Evolutionary conservation across 2,329 filamentous ascomycete species (phyloP).

Genomic region (Keithomyces neogunnii): DNA sequence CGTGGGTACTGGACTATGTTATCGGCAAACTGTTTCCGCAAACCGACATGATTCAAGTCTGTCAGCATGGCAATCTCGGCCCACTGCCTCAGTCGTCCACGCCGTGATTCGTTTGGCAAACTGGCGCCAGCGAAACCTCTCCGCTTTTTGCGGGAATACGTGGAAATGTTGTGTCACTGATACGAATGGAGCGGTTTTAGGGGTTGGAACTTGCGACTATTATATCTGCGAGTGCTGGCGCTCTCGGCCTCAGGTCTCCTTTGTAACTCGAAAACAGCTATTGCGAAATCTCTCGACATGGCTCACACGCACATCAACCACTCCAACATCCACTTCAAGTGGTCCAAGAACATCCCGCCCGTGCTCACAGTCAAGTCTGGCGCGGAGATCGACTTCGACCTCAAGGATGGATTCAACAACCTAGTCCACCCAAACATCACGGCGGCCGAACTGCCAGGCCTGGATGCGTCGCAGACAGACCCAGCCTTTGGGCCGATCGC

Average conservation of each 20-base stretch:
- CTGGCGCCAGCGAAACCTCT: too few species aligned
- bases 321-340: constrained; percentile 34
- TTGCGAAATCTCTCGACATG: constrained; percentile 3
- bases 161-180: too few species aligned
- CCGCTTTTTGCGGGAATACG: too few species aligned
- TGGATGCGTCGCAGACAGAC: constrained; percentile 33
- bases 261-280: not conserved
- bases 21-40: too few species aligned
- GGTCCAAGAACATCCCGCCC: constrained; percentile 36
- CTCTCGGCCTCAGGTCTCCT: not conserved
- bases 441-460: constrained; percentile 27
- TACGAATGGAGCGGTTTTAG: too few species aligned
- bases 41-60: too few species aligned
- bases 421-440: constrained; percentile 36
- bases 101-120: too few species aligned
- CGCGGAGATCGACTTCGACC: constrained; percentile 36
- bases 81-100: too few species aligned
- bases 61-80: too few species aligned
- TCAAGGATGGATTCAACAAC: constrained; percentile 41
- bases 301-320: constrained; percentile 16
- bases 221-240: too few species aligned
- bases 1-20: too few species aligned
- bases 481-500: constrained; percentile 43
- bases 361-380: constrained; percentile 39
- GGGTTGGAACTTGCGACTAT: too few species aligned